Conservation (phyloP, 2,329 filamentous ascomycete genomes). For the Cercospora janseana region DNA sequence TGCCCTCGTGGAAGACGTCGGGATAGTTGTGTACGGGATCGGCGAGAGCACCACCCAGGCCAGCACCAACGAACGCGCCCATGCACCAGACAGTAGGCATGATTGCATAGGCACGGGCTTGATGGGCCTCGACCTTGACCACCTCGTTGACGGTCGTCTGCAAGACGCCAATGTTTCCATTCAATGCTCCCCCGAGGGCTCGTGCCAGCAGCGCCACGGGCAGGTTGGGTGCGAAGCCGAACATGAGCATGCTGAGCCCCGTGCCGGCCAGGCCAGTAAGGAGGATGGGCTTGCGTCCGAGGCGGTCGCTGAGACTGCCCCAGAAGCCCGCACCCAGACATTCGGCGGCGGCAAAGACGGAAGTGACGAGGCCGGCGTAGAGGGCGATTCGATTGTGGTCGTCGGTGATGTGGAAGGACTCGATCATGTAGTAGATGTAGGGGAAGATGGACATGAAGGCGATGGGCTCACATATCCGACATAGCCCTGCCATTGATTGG, state of each 20-base stretch:
- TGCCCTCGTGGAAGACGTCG: conserved; percentile 65
- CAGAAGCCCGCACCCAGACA: conserved; percentile 90
- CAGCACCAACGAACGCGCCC: conserved; percentile 90
- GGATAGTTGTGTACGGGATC: conserved; percentile 83
- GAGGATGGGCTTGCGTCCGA: conserved; percentile 90
- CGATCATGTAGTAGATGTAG: conserved; percentile 97
- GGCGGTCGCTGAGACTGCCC: conserved; percentile 86
- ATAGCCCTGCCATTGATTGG: conserved; percentile 50
- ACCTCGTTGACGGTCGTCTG: conserved; percentile 95
- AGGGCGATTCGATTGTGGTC: conserved; percentile 78
- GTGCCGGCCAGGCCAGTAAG: conserved; percentile 88
- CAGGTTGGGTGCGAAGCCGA: conserved; percentile 83
- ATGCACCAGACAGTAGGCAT: conserved; percentile 99
- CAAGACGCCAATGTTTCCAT: conserved; percentile 93
- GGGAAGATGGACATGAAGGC: conserved; percentile 99
- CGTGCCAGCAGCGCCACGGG: conserved; percentile 81
- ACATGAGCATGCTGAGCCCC: conserved; percentile 85
- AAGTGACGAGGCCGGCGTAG: conserved; percentile 94
- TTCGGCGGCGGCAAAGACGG: conserved; percentile 92
- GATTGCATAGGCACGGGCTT: conserved; percentile 90
- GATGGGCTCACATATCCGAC: conserved; percentile 96
- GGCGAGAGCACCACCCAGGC: conserved; percentile 85
- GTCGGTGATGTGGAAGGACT: conserved; percentile 81
- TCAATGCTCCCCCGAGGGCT: conserved; percentile 84
- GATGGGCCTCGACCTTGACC: conserved; percentile 88